Evolutionary conservation across 306 rosid species (phyloP).

Genomic region (Geum urbanum): DNA sequence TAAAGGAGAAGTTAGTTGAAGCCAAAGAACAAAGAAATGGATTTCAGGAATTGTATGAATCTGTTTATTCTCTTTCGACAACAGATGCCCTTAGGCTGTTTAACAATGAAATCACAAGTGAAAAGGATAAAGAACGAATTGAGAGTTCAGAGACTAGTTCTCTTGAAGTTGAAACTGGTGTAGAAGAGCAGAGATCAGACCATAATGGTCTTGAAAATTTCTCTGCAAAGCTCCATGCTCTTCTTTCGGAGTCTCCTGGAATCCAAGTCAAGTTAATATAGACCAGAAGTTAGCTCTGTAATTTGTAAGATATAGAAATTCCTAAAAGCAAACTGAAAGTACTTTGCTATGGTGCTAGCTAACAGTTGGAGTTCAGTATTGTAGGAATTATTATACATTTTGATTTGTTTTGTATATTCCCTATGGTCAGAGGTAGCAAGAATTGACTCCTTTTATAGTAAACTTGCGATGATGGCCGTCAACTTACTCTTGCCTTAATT

Average conservation of each 20-base stretch:
- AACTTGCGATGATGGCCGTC: background rate
- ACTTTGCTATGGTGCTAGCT: background rate
- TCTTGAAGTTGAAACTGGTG: constrained; percentile 3
- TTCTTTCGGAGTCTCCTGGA: constrained; percentile 46
- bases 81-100: constrained; percentile 54
- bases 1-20: constrained; percentile 55
- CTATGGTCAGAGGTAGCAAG: background rate
- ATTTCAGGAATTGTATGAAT: constrained; percentile 55
- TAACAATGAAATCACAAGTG: constrained; percentile 39
- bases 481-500: background rate
- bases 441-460: background rate
- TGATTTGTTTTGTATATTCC: background rate
- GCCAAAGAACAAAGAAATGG: constrained; percentile 43
- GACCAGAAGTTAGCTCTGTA: constrained; percentile 14
- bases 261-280: constrained; percentile 36
- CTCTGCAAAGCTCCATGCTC: constrained; percentile 43
- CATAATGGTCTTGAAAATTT: constrained; percentile 32
- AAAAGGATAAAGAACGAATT: constrained; percentile 27
- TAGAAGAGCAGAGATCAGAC: constrained; percentile 31
- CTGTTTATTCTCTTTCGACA: constrained; percentile 60
- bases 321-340: background rate
- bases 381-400: background rate
- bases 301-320: background rate
- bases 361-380: constrained; percentile 1
- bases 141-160: constrained; percentile 28